phyloP scores from a whole-genome alignment of 192 early-diverging fungal genomes.

The Backusella morwellensis region DNA sequence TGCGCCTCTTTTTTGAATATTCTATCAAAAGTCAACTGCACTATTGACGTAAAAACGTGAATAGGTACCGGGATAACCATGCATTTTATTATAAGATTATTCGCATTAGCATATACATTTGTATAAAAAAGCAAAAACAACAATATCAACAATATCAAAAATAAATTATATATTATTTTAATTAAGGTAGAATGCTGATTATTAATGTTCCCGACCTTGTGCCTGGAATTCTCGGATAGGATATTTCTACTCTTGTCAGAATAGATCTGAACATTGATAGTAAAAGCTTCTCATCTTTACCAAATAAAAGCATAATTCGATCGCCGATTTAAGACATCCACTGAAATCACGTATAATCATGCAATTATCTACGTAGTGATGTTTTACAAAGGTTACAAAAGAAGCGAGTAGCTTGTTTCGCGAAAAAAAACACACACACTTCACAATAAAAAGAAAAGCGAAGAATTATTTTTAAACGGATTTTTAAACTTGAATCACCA shows the following conservation, averaged over 20 bases:
- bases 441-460: not conserved
- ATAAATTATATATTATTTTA: not conserved
- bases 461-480: not conserved
- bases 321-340: conserved; percentile 3
- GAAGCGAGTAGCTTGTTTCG: not conserved
- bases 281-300: not conserved
- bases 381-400: conserved; percentile 6
- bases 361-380: not conserved
- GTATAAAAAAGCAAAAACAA: not conserved
- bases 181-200: not conserved
- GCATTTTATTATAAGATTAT: too few relatives aligned
- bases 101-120: not conserved
- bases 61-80: not conserved
- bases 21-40: not conserved
- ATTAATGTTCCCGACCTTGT: not conserved
- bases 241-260: not conserved
- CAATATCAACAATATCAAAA: not conserved
- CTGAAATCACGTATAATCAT: not conserved
- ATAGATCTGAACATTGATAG: not conserved
- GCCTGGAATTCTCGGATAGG: not conserved
- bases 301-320: not conserved
- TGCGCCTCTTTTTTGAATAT: not conserved
- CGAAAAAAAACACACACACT: not conserved
- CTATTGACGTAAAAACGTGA: not conserved
- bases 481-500: not conserved